Evolutionary conservation across 257 asterid species (phyloP), one percentile per base, ranked within the genome.

Genomic region (Nicotiana noctiflora): DNA sequence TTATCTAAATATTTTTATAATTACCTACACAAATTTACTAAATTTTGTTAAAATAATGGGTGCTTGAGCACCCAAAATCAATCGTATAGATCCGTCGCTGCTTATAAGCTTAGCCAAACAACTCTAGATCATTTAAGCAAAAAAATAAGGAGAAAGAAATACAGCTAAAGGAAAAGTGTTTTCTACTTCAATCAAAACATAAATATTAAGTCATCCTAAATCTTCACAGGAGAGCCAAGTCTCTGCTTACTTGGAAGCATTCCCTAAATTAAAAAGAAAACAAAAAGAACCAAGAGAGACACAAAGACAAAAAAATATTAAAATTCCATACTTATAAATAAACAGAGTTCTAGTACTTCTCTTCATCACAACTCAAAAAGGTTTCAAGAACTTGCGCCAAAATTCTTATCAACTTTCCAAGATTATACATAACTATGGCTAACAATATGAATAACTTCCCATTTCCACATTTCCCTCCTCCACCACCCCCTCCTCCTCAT

Each of bases 131-230:
- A 70, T 1, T 70, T 44, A 12, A 12, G 59, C 59, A 44, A 70
- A 70, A 12, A 7, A 67, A 10, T 13, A 40, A 21, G 21, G 25
- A 46, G 15, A 70, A 70, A 75, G 70, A 15, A 70, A 32, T 68
- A 12, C 6, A 68, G 82, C 76, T 55, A 60, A 49, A 11, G 75
- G 55, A 83, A 57, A 70, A 83, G 92, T 89, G 84, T 81, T 86
- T 70, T 85, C 65, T 88, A 90, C 87, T 86, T 75, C 83, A 90
- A 86, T 83, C 90, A 81, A 85, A 64, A 14, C 70, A 75, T 82
- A 60, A 67, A 65, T 59, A 51, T 84, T 63, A 81, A 56, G 66
- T 29, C 86, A 77, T 81, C 84, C 84, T 70, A 21, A 77, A 63
- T 21, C 89, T 86, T 86, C 51, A 86, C 80, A 86, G 63, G 84